Base-by-base conservation (phyloP, 495 filamentous ascomycete species). In the Lasiosphaeria hispida region DNA sequence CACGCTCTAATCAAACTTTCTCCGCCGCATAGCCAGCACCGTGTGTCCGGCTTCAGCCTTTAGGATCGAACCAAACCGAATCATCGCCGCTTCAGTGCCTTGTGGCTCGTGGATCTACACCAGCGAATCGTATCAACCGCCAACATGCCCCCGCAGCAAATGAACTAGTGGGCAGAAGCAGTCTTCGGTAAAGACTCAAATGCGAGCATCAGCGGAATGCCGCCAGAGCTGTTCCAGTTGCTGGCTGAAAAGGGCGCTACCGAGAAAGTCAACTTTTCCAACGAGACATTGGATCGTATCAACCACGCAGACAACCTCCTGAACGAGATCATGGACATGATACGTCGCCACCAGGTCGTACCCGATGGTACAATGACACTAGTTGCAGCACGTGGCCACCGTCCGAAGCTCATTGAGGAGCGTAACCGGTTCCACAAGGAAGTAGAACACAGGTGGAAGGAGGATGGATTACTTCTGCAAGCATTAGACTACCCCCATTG, bases 31-130 rank as follows among this genome's bases (percentile, higher is more conserved):
- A n/a, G n/a, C 33, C 83, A 86, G 43, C 82, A 86, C 59, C 73
- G 74, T 5, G 81, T 82, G 0, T 69, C 73, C 4, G 66, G 73
- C 0, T 86, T 85, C 63, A 57, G 48, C 1, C 74, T 85, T 5
- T 63, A 42, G 1, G 81, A 86, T 59, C 54, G 38, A 0, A 76
- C 77, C 0, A 79, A 76, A 58, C 77, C 78, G 0, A 83, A 83
- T 7, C 80, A 85, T 55, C 64, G 79, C 8, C 78, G 81, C 52
- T 79, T 85, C 56, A 68, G 86, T 1, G 81, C 78, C 0, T 60
- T 86, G 13, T 86, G 78, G 63, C 69, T 87, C 3, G 76, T 87
- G 2, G 81, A 85, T 63, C 84, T 83, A 0, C 50, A 73, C 40
- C 55, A 62, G 11, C 73, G 75, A 1, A 72, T 87, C 50, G 75